Conservation (phyloP, 2,329 filamentous ascomycete species). For the Bertia moriformis region DNA sequence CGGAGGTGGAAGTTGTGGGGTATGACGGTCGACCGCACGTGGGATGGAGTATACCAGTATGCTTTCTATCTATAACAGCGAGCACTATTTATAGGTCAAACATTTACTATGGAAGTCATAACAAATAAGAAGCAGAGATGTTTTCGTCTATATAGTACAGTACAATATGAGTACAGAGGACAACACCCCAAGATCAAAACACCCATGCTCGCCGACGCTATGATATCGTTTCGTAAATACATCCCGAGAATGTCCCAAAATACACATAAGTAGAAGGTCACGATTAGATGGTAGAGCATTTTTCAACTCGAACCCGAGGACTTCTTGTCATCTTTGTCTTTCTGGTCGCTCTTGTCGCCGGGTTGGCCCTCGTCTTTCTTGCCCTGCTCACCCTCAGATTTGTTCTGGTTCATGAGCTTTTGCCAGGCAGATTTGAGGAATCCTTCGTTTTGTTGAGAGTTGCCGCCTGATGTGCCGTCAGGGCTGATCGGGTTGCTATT, state of each 20-base stretch:
- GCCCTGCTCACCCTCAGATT: not conserved
- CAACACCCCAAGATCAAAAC: no score
- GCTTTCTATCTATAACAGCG: no score
- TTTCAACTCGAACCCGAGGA: not conserved
- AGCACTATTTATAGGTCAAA: no score
- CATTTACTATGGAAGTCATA: no score
- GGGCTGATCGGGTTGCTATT: no score
- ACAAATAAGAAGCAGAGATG: no score
- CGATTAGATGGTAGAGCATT: no score
- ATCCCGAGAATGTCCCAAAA: not conserved
- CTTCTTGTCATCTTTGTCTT: not conserved
- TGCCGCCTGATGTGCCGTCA: constrained; percentile 2
- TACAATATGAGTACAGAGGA: no score
- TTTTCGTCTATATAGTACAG: no score
- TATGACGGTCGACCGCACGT: no score
- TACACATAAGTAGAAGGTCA: not conserved
- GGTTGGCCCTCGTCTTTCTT: not conserved
- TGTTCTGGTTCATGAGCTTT: constrained; percentile 38
- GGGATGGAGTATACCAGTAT: no score
- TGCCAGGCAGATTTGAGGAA: constrained; percentile 60
- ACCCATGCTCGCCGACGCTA: not conserved
- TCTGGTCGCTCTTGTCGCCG: not conserved
- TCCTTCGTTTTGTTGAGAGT: constrained; percentile 43
- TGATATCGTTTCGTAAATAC: not conserved
- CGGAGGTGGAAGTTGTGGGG: no score